These are phyloP conservation scores for Candida odintsovae DNA, from an alignment of 805 yeast genomes.

Conservation along the genomic window DNA sequence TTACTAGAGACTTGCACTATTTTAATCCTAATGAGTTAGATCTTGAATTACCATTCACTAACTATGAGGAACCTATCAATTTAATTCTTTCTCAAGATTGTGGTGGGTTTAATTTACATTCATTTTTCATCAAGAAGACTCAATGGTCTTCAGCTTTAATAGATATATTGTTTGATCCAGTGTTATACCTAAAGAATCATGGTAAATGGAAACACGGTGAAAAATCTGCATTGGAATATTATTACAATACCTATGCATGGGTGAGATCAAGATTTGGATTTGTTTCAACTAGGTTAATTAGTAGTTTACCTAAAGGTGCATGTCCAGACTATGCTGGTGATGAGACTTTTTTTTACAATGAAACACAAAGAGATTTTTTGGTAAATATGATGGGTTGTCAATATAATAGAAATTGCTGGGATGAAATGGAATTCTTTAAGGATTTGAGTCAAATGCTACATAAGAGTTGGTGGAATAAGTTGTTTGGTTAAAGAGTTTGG, in stretches of 20 bases:
- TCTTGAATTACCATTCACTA: conserved; percentile 25
- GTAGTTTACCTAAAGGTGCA: conserved; percentile 32
- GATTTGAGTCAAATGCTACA: conserved; percentile 27
- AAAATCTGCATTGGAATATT: conserved; percentile 33
- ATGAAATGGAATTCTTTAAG: conserved; percentile 32
- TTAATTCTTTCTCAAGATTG: conserved; percentile 36
- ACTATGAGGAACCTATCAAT: conserved; percentile 30
- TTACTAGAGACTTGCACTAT: conserved; percentile 28
- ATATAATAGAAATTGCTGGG: conserved; percentile 33
- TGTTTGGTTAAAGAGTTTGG: conserved; percentile 9
- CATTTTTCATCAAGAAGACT: conserved; percentile 33
- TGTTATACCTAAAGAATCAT: conserved; percentile 34
- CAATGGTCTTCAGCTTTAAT: conserved; percentile 32
- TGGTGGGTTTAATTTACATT: conserved; percentile 36
- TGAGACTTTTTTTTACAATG: conserved; percentile 29
- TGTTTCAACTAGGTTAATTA: conserved; percentile 32
- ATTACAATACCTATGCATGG: conserved; percentile 33
- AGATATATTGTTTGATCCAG: conserved; percentile 37
- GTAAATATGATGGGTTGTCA: conserved; percentile 37
- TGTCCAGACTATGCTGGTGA: conserved; percentile 28
- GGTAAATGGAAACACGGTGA: conserved; percentile 34
- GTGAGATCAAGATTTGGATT: conserved; percentile 35
- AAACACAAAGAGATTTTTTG: conserved; percentile 31
- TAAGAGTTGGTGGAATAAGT: conserved; percentile 25
- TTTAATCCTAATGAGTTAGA: conserved; percentile 32